These are phyloP conservation scores for Saccharomyces kudriavzevii DNA, from an alignment of 805 yeast genomes.

Conservation along the genomic window DNA sequence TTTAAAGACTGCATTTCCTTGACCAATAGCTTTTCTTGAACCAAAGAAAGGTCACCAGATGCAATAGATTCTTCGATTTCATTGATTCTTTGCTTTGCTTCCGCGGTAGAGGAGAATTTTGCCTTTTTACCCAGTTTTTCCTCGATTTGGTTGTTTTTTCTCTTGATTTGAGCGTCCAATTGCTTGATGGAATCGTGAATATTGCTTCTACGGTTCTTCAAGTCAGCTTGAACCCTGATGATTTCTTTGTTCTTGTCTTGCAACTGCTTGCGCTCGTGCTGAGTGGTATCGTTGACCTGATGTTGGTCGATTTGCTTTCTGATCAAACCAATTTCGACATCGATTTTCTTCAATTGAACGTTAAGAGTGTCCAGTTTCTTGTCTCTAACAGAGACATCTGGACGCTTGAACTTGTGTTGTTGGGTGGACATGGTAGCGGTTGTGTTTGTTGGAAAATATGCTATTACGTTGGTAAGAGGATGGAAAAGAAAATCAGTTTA, in stretches of 20 bases:
- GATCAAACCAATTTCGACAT: conserved; percentile 43
- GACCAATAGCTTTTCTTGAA: conserved; percentile 78
- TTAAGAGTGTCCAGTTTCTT: conserved; percentile 46
- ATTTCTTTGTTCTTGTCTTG: conserved; percentile 39
- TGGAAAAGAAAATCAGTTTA: neutral
- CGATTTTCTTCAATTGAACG: conserved; percentile 56
- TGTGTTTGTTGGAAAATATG: neutral
- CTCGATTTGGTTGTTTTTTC: conserved; percentile 67
- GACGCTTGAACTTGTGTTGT: conserved; percentile 47
- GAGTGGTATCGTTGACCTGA: conserved; percentile 39
- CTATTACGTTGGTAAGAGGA: neutral
- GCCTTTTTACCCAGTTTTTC: conserved; percentile 35
- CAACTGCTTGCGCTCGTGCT: conserved; percentile 48
- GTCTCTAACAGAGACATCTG: conserved; percentile 61
- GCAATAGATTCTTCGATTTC: conserved; percentile 68
- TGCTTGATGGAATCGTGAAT: conserved; percentile 60
- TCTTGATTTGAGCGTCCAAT: conserved; percentile 62
- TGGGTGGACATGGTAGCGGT: neutral
- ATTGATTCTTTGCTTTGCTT: conserved; percentile 57
- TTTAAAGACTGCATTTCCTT: conserved; percentile 80
- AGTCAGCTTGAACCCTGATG: conserved; percentile 39
- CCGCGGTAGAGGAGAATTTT: conserved; percentile 57
- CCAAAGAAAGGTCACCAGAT: conserved; percentile 73
- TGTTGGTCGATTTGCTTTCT: conserved; percentile 46
- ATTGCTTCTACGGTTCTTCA: conserved; percentile 38